Evolutionary conservation across 495 filamentous ascomycete species (phyloP).

Genomic region (Astrocystis sublimbata): DNA sequence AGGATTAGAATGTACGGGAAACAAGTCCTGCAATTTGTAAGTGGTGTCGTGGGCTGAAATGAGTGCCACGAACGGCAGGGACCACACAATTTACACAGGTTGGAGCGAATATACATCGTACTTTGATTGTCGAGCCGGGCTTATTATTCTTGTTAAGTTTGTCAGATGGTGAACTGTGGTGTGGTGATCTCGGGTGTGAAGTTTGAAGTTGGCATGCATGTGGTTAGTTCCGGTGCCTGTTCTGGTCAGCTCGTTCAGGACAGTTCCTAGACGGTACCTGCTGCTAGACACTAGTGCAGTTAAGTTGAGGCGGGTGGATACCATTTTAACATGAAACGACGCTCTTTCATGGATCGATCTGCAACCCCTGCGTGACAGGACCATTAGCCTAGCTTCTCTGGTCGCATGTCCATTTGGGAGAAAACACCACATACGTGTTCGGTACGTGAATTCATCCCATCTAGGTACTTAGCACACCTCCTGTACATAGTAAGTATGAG

Average conservation of each 20-base stretch:
- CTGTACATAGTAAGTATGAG: too few species aligned
- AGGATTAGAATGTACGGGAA: not conserved
- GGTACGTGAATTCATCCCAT: not conserved
- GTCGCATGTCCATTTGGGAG: not conserved
- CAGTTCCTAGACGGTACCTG: too few species aligned
- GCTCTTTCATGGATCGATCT: constrained; percentile 17
- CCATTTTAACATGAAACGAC: constrained; percentile 18
- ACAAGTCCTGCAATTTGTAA: not conserved
- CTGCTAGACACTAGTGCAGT: not conserved
- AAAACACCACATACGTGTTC: not conserved
- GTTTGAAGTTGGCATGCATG: too few species aligned
- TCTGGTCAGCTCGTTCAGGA: too few species aligned
- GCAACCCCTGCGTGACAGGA: constrained; percentile 3
- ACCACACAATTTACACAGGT: too few species aligned
- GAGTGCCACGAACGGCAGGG: too few species aligned
- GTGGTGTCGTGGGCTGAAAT: not conserved
- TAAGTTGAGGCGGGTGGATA: constrained; percentile 10
- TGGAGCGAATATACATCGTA: too few species aligned
- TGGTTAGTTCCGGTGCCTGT: too few species aligned
- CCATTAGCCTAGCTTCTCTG: not conserved
- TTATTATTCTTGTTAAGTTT: not conserved
- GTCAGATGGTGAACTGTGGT: not conserved
- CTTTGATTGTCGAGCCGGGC: too few species aligned
- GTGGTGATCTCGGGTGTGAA: too few species aligned
- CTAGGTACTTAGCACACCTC: too few species aligned